A percentile compares a stretch with the other conserved stretches of the same genome.
These are phyloP conservation scores for Boeremia lycopersici DNA, from an alignment of 2,329 filamentous ascomycete genomes.

Conservation along the genomic window DNA sequence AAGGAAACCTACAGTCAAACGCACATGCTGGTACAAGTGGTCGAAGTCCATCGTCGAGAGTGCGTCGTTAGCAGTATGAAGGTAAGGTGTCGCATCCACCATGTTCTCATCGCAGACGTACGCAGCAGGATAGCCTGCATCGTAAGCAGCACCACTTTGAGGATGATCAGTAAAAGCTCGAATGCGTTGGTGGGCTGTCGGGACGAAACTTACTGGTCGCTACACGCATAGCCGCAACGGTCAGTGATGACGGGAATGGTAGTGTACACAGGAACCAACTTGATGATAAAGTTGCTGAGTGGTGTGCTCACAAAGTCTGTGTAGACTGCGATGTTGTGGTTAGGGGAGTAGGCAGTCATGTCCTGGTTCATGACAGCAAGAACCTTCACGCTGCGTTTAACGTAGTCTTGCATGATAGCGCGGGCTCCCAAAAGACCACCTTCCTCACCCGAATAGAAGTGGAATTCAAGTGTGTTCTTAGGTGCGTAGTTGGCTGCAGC, in stretches of 20 bases:
- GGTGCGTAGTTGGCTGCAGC: constrained; percentile 72
- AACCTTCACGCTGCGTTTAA: constrained; percentile 63
- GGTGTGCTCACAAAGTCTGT: constrained; percentile 81
- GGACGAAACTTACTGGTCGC: constrained; percentile 58
- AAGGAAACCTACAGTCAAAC: constrained; percentile 77
- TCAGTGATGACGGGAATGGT: constrained; percentile 76
- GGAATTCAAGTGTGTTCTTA: constrained; percentile 87
- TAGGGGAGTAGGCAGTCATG: constrained; percentile 81
- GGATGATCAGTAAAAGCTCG: background rate
- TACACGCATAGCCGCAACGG: constrained; percentile 82
- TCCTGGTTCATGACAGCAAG: constrained; percentile 97
- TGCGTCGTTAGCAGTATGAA: constrained; percentile 70
- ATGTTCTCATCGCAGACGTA: constrained; percentile 76
- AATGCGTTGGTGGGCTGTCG: no score
- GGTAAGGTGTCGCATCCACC: constrained; percentile 64
- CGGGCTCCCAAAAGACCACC: constrained; percentile 83
- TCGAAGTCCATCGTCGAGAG: constrained; percentile 76
- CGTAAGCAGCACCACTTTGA: constrained; percentile 64
- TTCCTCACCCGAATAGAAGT: constrained; percentile 94
- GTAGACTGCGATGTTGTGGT: constrained; percentile 61
- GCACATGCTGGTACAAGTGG: constrained; percentile 87
- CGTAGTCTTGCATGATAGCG: constrained; percentile 81
- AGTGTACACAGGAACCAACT: constrained; percentile 38
- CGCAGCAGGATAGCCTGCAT: constrained; percentile 72
- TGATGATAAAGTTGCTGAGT: constrained; percentile 28